phyloP scores from a whole-genome alignment of 2,329 filamentous ascomycete genomes.

The Cercospora zeina region DNA sequence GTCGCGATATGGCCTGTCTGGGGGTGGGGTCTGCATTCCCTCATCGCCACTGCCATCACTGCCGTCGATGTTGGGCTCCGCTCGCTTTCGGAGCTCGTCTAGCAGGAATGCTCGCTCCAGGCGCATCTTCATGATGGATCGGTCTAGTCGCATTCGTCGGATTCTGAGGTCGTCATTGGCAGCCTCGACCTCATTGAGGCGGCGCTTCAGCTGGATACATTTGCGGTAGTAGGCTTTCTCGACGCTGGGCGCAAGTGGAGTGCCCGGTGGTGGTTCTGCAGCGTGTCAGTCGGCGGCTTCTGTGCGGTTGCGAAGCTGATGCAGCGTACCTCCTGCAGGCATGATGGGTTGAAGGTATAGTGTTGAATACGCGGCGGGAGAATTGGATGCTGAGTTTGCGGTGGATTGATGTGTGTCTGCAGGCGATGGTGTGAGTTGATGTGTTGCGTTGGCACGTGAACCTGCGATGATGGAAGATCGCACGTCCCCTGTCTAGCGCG shows the following conservation, averaged over 20 bases:
- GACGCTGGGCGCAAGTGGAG: constrained; percentile 77
- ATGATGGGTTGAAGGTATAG: neutral
- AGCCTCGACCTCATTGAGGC: constrained; percentile 87
- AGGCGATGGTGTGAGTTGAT: neutral
- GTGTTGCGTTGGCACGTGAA: neutral
- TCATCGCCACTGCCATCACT: constrained; percentile 40
- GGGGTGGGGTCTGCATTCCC: constrained; percentile 36
- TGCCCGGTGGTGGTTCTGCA: constrained; percentile 30
- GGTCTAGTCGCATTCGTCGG: constrained; percentile 75
- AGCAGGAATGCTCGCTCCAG: constrained; percentile 70
- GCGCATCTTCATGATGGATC: constrained; percentile 87
- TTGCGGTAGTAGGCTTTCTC: constrained; percentile 95
- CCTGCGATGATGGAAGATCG: neutral
- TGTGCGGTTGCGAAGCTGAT: neutral
- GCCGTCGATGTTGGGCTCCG: constrained; percentile 51
- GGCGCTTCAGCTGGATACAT: constrained; percentile 90
- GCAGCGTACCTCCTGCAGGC: constrained; percentile 11
- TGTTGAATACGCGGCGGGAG: neutral
- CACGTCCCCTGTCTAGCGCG: neutral
- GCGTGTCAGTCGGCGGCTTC: neutral
- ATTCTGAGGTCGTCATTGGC: constrained; percentile 82
- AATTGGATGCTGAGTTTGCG: neutral
- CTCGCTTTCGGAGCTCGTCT: constrained; percentile 51
- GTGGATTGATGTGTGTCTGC: neutral
- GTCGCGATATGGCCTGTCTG: constrained; percentile 38